phyloP scores from a whole-genome alignment of 1,284 basidiomycete species.

The Ceratorhiza oryzae-sativae region DNA sequence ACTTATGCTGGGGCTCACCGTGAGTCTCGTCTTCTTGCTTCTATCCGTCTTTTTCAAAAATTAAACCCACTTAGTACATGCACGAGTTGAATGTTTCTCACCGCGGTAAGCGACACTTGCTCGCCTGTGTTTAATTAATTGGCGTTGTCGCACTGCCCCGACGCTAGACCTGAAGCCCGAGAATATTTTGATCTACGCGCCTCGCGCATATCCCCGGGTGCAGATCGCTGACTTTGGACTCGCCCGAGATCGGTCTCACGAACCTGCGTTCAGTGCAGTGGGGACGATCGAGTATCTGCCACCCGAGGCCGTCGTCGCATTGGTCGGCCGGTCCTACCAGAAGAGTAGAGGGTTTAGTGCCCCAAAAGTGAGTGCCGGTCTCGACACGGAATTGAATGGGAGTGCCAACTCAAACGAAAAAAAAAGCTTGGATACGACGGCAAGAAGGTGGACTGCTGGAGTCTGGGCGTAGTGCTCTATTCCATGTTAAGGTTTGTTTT shows the following conservation, averaged over 20 bases:
- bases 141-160: conserved; percentile 12
- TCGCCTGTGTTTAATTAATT: conserved; percentile 43
- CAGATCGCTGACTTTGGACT: conserved; percentile 88
- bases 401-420: conserved; percentile 14
- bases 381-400: neutral
- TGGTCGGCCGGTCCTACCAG: conserved; percentile 58
- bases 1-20: conserved; percentile 66
- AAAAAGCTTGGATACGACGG: conserved; percentile 70
- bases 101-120: conserved; percentile 60
- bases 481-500: conserved; percentile 67
- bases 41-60: neutral
- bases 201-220: conserved; percentile 80
- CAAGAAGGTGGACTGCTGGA: conserved; percentile 86
- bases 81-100: conserved; percentile 80
- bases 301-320: conserved; percentile 78
- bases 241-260: conserved; percentile 76
- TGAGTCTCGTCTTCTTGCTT: conserved; percentile 10
- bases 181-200: conserved; percentile 78
- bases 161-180: conserved; percentile 66
- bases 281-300: conserved; percentile 86
- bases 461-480: conserved; percentile 76
- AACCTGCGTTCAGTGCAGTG: conserved; percentile 68
- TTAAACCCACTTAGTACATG: conserved; percentile 59
- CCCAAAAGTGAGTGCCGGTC: neutral
- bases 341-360: neutral